Evolutionary conservation across 2,329 filamentous ascomycete genomes (phyloP), one percentile per base, ranked within the genome.

Genomic region (Phyllachora maydis): DNA sequence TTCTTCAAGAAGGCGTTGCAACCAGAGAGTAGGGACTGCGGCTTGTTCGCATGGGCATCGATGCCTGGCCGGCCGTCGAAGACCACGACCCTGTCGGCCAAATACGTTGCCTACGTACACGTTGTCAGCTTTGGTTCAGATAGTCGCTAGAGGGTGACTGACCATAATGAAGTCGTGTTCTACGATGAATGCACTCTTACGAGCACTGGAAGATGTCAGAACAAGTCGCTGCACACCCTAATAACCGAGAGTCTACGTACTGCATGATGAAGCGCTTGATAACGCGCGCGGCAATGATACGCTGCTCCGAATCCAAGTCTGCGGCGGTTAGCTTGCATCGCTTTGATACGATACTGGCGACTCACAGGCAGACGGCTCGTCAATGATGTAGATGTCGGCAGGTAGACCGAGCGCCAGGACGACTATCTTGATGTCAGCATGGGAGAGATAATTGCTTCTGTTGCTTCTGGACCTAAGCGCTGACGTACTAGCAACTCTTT

Each of bases 251-350:
- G n/a, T n/a, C n/a, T n/a, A n/a, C n/a, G n/a, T n/a, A n/a, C n/a
- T 98, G 85, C 88, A 98, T 98, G 53, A 98, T 98, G 65, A 91
- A 98, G 36, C 88, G 76, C 65, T 98, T 98, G 59, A 98, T 98
- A 46, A 98, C 90, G 45, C 83, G 76, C 21, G 85, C 76, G 31
- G 83, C 85, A 39, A 98, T 73, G 44, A 98, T 92, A 76, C 88
- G 85, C 56, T 98, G 88, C 56, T 98, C 88, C 23, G 88, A 95
- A 50, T 98, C 88, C 28, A 98, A 76, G 52, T 98, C 32, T 36
- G 12, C 4, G 19, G n/a, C 20, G 6, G 11, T 13, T 8, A 6
- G 20, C 15, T 14, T 14, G 20, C 12, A 14, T 7, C 8, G 5
- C 8, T 14, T 22, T 4, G 4, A 14, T 5, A 14, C 11, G 5